phyloP scores from a whole-genome alignment of 192 early-diverging fungal species.

The Rhizoclosmatium sp. region DNA sequence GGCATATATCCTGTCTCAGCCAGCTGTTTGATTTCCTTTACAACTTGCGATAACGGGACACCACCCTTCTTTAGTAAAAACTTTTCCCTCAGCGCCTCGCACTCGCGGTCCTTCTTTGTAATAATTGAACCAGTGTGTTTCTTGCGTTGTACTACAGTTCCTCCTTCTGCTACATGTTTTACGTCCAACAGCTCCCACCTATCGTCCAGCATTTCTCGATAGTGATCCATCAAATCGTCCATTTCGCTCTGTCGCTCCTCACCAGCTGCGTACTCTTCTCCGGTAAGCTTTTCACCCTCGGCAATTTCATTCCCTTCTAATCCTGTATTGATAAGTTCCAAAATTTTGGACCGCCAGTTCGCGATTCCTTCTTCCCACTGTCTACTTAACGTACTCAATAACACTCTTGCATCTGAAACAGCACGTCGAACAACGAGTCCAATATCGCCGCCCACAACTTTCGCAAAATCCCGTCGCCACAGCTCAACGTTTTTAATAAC shows the following conservation, averaged over 20 bases:
- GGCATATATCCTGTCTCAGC: constrained; percentile 17
- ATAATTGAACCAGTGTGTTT: not conserved
- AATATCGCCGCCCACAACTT: not conserved
- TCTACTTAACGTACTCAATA: constrained; percentile 9
- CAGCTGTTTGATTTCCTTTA: constrained; percentile 35
- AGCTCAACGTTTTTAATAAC: not conserved
- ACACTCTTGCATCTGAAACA: not conserved
- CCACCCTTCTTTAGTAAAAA: too few species aligned
- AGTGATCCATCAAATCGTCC: constrained; percentile 34
- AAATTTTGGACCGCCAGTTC: constrained; percentile 40
- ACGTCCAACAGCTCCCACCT: constrained; percentile 48
- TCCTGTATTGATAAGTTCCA: constrained; percentile 22
- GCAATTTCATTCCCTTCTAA: constrained; percentile 15
- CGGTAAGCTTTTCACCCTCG: constrained; percentile 27
- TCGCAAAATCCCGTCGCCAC: not conserved
- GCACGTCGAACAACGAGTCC: constrained; percentile 17
- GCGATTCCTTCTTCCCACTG: constrained; percentile 33
- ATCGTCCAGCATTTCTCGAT: constrained; percentile 39
- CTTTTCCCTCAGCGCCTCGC: too few species aligned
- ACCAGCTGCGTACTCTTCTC: constrained; percentile 46
- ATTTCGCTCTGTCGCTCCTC: constrained; percentile 34
- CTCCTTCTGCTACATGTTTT: not conserved
- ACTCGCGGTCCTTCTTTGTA: not conserved
- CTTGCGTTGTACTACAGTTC: not conserved
- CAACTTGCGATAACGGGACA: not conserved